Evolutionary conservation across 331 rosid species (phyloP).

Genomic region (Stylosanthes scabra): DNA sequence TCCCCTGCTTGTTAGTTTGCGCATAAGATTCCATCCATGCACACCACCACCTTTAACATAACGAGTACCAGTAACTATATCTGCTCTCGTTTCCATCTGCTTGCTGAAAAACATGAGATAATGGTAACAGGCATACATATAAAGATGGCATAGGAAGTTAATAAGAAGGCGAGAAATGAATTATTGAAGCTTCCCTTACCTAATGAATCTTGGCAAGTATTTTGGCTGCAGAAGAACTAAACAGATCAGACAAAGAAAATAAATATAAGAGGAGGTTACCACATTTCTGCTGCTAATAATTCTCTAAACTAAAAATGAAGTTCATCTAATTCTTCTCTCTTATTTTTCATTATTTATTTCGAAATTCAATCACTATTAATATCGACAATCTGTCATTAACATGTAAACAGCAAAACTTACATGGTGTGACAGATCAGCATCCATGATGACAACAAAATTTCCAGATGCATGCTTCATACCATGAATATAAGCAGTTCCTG

Average conservation of each 20-base stretch:
- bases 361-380: slow-evolving; percentile 18
- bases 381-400: slow-evolving; percentile 26
- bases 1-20: slow-evolving; percentile 95
- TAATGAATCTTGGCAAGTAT: slow-evolving; percentile 85
- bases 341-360: background rate
- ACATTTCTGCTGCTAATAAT: background rate
- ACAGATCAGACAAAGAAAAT: slow-evolving; percentile 35
- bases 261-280: slow-evolving; percentile 7
- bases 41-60: slow-evolving; percentile 95
- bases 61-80: slow-evolving; percentile 94
- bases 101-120: slow-evolving; percentile 55
- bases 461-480: slow-evolving; percentile 88
- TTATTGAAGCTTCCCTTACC: slow-evolving; percentile 48
- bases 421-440: slow-evolving; percentile 95
- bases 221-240: slow-evolving; percentile 79
- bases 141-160: slow-evolving; percentile 10
- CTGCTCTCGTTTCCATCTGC: slow-evolving; percentile 85
- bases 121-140: background rate
- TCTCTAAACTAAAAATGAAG: slow-evolving; percentile 17
- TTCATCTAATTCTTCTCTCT: background rate
- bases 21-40: slow-evolving; percentile 99
- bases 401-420: slow-evolving; percentile 59
- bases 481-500: slow-evolving; percentile 95
- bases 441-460: slow-evolving; percentile 93
- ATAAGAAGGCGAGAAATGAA: slow-evolving; percentile 31